Percentiles rank a stretch among this genome's conserved stretches.
Conservation (phyloP, 768 basidiomycete genomes). For the Boletellus emodensis region DNA sequence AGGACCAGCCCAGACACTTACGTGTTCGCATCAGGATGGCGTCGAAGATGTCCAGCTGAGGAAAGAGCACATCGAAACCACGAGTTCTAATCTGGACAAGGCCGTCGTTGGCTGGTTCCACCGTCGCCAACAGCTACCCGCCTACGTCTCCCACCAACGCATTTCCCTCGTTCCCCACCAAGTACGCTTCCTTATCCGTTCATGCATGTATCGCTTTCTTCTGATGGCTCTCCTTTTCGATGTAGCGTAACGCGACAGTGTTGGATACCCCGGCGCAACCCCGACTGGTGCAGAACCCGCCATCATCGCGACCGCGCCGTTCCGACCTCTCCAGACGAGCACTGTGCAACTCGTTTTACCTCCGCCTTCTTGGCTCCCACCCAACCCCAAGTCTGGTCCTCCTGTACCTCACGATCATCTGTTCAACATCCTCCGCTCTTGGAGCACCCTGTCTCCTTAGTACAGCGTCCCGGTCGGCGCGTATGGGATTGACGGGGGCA, state of each 20-base stretch:
- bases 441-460: slow-evolving; percentile 88
- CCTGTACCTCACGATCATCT: slow-evolving; percentile 23
- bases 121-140: slow-evolving; percentile 64
- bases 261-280: slow-evolving; percentile 74
- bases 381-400: not conserved
- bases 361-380: slow-evolving; percentile 21
- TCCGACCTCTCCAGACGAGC: slow-evolving; percentile 74
- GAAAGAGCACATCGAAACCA: slow-evolving; percentile 50
- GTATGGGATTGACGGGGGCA: slow-evolving; percentile 71
- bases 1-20: slow-evolving; percentile 91
- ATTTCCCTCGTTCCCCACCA: slow-evolving; percentile 70
- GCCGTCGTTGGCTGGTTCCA: slow-evolving; percentile 59
- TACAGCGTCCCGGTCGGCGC: slow-evolving; percentile 62
- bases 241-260: slow-evolving; percentile 22
- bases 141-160: slow-evolving; percentile 71
- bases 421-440: slow-evolving; percentile 69
- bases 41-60: slow-evolving; percentile 44
- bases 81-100: not conserved
- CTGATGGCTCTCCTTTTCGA: not conserved
- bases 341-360: slow-evolving; percentile 63
- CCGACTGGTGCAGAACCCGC: slow-evolving; percentile 78
- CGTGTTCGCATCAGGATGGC: slow-evolving; percentile 49
- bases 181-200: slow-evolving; percentile 21
- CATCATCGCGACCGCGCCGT: slow-evolving; percentile 67
- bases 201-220: not conserved